Evolutionary conservation across 768 basidiomycete species (phyloP), one percentile per base, ranked within the genome.

Genomic region (Trametes cubensis): DNA sequence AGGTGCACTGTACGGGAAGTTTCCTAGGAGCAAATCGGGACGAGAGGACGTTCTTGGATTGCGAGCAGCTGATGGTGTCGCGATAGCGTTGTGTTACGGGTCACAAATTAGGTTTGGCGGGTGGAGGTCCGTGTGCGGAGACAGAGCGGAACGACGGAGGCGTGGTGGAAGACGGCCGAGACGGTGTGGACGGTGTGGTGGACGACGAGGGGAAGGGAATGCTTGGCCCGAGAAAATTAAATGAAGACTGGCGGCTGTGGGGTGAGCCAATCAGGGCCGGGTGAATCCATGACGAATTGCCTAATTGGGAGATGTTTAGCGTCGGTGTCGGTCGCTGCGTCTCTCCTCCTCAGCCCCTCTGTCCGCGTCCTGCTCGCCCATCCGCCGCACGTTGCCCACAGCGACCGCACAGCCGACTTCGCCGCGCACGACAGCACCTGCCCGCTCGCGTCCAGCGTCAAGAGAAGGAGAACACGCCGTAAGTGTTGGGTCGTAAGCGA

Each of bases 241-340:
- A 34, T 18, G 55, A 23, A 21, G 52, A 4, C 18, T 34, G 42
- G 54, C 7, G 25, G 18, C 26, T 48, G 55, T n/a, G 55, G 54
- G 61, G 61, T 2, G 17, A 41, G 61, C 55, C 61, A 62, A 57
- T 62, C 34, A 61, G 54, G 40, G 54, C 34, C 6, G 21, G 42
- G 26, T 21, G 20, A 62, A 62, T 57, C 55, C 49, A 52, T 50
- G 42, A 28, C 6, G 13, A 25, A 15, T 40, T 62, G 23, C 61
- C 61, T 46, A 39, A 25, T 57, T 11, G 41, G 55, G 61, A 62
- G 15, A 62, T 62, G 61, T 62, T 51, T 62, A 57, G 55, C 48
- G 44, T 61, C 51, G 26, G 28, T 45, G 52, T 51, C 59, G 59
- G 38, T 52, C 52, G 55, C 42, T 34, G 55, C 61, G 55, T 61